phyloP scores from a whole-genome alignment of 768 basidiomycete species.

The Pleurotus djamor region DNA sequence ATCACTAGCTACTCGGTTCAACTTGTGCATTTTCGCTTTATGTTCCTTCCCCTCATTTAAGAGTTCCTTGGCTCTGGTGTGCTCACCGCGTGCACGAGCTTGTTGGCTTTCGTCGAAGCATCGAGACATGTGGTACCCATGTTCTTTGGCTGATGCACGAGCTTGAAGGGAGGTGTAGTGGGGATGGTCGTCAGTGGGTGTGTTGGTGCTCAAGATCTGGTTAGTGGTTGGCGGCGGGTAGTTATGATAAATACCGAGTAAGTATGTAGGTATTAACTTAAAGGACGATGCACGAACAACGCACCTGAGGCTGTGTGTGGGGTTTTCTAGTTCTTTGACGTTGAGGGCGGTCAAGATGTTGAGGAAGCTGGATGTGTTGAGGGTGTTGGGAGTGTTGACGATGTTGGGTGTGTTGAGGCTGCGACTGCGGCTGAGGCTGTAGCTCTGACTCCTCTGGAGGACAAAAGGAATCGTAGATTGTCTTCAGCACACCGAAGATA shows the following conservation, averaged over 20 bases:
- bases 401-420: too few species aligned
- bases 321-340: neutral
- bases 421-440: neutral
- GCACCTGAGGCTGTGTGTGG: neutral
- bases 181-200: conserved; percentile 62
- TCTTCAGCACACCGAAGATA: neutral
- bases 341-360: neutral
- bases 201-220: conserved; percentile 30
- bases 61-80: conserved; percentile 78
- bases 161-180: conserved; percentile 68
- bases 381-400: neutral
- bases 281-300: neutral
- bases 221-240: too few species aligned
- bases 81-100: conserved; percentile 72
- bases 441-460: neutral
- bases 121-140: conserved; percentile 76
- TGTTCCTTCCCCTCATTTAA: conserved; percentile 81
- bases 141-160: conserved; percentile 72
- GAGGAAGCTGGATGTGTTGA: too few species aligned
- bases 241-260: too few species aligned
- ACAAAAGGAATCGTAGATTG: neutral
- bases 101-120: conserved; percentile 71
- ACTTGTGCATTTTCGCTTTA: conserved; percentile 69
- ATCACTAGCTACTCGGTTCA: conserved; percentile 80
- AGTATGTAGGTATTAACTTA: neutral